Evolutionary conservation across 768 basidiomycete species (phyloP), one percentile per base, ranked within the genome.

Genomic region (Boletus pseudo-olivaceus): DNA sequence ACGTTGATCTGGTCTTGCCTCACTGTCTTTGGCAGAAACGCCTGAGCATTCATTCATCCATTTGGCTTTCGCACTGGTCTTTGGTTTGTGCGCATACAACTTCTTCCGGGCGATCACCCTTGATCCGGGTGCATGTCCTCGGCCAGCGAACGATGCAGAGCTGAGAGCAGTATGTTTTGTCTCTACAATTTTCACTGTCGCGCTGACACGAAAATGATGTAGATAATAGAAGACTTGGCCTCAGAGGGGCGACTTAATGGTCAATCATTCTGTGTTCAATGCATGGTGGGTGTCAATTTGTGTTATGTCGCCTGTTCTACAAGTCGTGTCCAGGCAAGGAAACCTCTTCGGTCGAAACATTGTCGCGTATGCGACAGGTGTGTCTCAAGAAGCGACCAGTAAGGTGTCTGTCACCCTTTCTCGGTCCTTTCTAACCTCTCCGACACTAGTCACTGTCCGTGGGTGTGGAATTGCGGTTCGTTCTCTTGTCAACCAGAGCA

Each of bases 401-500:
- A 68, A 67, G 90, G 76, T 14, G 17, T 29, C 20, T 19, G 9
- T 54, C 32, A 20, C 30, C 19, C 8, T 15, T 29, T 20, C 5
- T 51, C 3, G 3, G 30, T 48, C 8, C 15, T 12, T 37, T 46
- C 49, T 60, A n/a, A 66, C 27, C 33, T 45, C 2, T 19, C 29
- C 12, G 43, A 29, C 43, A 40, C 29, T 44, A 96, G 94, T 63
- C 95, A 99, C 63, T 98, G 97, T 62, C 97, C 96, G 2, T 99
- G 97, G 97, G 87, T 98, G 15, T 99, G 95, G 95, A 98, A 98
- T 72, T 98, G 96, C 69, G 85, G 92, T 93, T 67, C 27, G 88
- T 71, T 32, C 10, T 48, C 38, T 54, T 33, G 34, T 56, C 8
- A n/a, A 14, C n/a, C 26, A 17, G n/a, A 41, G 37, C 19, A 32